Evolutionary conservation across 768 basidiomycete genomes (phyloP).

Genomic region (Auriscalpium microsporum): DNA sequence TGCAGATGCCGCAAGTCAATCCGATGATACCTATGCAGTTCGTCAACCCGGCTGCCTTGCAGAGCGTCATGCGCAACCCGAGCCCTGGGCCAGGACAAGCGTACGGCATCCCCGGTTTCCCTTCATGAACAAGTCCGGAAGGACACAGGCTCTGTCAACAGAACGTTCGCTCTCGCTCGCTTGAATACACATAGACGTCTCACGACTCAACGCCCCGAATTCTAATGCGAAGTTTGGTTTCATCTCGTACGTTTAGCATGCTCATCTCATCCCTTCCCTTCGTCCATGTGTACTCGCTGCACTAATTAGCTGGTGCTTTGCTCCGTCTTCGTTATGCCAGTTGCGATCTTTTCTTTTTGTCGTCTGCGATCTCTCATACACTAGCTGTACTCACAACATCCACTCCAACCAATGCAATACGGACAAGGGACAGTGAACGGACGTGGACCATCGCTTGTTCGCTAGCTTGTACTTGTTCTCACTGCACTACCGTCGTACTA

Average conservation of each 20-base stretch:
- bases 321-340: not conserved
- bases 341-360: constrained; percentile 2
- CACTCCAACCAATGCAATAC: constrained; percentile 20
- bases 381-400: constrained; percentile 20
- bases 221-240: too few species aligned
- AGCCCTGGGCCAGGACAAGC: constrained; percentile 47
- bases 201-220: not conserved
- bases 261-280: not conserved
- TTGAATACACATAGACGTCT: constrained; percentile 3
- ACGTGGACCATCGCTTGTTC: constrained; percentile 45
- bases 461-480: constrained; percentile 41
- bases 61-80: constrained; percentile 78
- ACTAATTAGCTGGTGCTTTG: not conserved
- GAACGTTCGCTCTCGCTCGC: not conserved
- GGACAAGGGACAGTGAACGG: constrained; percentile 46
- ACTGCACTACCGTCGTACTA: constrained; percentile 11
- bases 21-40: constrained; percentile 61
- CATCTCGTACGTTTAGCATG: not conserved
- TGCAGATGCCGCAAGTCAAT: constrained; percentile 46
- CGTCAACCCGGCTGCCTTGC: constrained; percentile 67
- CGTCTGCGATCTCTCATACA: constrained; percentile 6
- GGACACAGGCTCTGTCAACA: constrained; percentile 2
- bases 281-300: not conserved
- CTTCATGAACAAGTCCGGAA: constrained; percentile 8
- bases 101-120: constrained; percentile 19